Evolutionary conservation across 2,329 filamentous ascomycete genomes (phyloP).

Genomic region (Macrophomina pseudophaseolina): DNA sequence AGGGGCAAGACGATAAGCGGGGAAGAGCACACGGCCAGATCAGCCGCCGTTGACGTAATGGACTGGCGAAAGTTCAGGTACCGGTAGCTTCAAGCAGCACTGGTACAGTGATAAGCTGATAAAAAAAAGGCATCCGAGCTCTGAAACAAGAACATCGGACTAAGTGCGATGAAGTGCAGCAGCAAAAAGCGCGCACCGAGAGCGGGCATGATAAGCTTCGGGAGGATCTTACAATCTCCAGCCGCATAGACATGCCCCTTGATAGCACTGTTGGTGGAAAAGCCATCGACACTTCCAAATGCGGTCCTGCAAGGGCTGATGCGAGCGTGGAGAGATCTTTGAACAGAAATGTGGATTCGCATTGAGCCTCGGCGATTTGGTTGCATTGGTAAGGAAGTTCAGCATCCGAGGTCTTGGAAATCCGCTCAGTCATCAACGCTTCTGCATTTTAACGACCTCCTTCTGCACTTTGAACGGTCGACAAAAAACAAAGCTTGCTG

Average conservation of each 20-base stretch:
- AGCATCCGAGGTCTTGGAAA: neutral
- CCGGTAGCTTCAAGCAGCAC: neutral
- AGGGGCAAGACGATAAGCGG: neutral
- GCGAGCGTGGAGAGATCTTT: neutral
- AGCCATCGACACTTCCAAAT: neutral
- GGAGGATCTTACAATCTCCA: neutral
- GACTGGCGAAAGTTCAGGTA: neutral
- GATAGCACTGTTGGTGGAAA: too few relatives aligned
- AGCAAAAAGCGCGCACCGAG: neutral
- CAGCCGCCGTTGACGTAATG: conserved; percentile 1
- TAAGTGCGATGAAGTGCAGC: neutral
- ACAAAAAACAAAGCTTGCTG: neutral
- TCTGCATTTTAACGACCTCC: neutral
- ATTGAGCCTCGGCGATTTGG: conserved; percentile 9
- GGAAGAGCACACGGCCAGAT: neutral
- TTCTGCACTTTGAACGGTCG: neutral
- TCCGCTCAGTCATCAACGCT: conserved; percentile 1
- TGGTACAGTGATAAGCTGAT: neutral
- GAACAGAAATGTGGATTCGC: neutral
- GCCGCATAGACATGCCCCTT: neutral
- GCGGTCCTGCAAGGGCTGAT: neutral
- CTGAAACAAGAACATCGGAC: neutral
- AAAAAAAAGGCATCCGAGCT: neutral
- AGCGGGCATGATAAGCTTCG: neutral
- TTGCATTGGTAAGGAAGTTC: neutral